Base-by-base conservation (phyloP, 2,329 filamentous ascomycete genomes). In the Leptographium wingfieldii region DNA sequence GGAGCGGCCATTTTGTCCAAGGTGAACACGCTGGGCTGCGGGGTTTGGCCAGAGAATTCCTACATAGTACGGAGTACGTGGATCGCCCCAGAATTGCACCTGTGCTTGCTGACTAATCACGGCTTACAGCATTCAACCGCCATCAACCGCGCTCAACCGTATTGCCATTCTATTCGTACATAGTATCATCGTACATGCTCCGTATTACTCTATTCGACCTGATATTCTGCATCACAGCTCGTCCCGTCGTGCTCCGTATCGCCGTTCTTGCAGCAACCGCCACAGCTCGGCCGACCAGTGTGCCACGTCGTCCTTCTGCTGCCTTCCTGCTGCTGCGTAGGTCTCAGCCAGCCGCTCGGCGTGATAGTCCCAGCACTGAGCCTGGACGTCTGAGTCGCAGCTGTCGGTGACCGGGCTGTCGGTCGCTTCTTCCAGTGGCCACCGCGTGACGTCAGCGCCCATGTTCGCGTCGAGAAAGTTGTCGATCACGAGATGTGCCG, bases 381-480 rank as follows among this genome's bases (percentile, higher is more conserved):
- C 78, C 1, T 70, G 43, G 3, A 61, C 49, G 3, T 58, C 35
- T 2, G 31, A 19, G 12, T 29, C 27, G 14, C 70, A 29, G 67
- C 69, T 11, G 64, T 64, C 22, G 64, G 61, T 38, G 2, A 65
- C 67, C 10, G 63, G n/a, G 25, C 22, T 12, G 65, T 64, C 22
- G 64, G 61, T 31, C 1, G 65, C 67, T 11, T 64, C 62, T 9
- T 38, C 38, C 22, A 12, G 52, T 0, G 82, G 82, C 82, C 82
- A 86, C 63, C 81, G 71, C 0, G 81, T 80, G 22, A 78, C 63
- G 29, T 73, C 72, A 2, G 83, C 83, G 49, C 83, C 83, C 76
- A 85, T 83, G 60, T 80, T 76, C 63, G 79, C 77, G 66, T 88
- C 84, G n/a, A 88, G 72, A 67, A 87, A 88, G 62, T 77, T 84